Percentiles rank a stretch among this genome's conserved stretches.
These are phyloP conservation scores for Sonneratia caseolaris DNA, from an alignment of 345 rosid species.

Conservation along the genomic window DNA sequence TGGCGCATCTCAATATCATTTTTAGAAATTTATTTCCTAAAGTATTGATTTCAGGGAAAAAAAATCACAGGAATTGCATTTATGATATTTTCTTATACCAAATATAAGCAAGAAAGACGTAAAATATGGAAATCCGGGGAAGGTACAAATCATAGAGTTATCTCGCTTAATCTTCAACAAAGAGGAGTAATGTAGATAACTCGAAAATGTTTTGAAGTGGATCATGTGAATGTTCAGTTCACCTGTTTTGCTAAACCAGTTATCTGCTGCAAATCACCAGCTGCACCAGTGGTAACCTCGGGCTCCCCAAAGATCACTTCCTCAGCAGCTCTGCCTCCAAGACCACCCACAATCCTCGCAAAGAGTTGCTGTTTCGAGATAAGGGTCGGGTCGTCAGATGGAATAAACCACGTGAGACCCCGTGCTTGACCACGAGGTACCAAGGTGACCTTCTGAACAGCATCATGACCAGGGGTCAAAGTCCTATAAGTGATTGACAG, in stretches of 20 bases:
- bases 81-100: neutral
- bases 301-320: constrained; percentile 91
- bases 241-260: constrained; percentile 93
- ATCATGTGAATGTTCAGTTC: neutral
- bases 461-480: constrained; percentile 89
- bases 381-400: constrained; percentile 83
- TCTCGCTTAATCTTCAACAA: neutral
- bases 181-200: neutral
- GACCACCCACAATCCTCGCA: constrained; percentile 96
- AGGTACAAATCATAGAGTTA: too few relatives aligned
- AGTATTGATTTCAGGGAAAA: too few relatives aligned
- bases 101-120: neutral
- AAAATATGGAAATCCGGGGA: neutral
- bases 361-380: constrained; percentile 95
- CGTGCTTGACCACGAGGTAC: constrained; percentile 94
- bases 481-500: constrained; percentile 37
- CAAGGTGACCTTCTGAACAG: constrained; percentile 93
- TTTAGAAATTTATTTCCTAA: too few relatives aligned
- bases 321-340: constrained; percentile 97
- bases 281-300: constrained; percentile 97
- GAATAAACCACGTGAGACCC: constrained; percentile 98
- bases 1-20: too few relatives aligned
- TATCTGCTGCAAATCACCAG: constrained; percentile 95
- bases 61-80: too few relatives aligned
- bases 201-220: neutral